Evolutionary conservation across 768 basidiomycete genomes (phyloP), one percentile per base, ranked within the genome.

Genomic region (Clitopilus hobsonii): DNA sequence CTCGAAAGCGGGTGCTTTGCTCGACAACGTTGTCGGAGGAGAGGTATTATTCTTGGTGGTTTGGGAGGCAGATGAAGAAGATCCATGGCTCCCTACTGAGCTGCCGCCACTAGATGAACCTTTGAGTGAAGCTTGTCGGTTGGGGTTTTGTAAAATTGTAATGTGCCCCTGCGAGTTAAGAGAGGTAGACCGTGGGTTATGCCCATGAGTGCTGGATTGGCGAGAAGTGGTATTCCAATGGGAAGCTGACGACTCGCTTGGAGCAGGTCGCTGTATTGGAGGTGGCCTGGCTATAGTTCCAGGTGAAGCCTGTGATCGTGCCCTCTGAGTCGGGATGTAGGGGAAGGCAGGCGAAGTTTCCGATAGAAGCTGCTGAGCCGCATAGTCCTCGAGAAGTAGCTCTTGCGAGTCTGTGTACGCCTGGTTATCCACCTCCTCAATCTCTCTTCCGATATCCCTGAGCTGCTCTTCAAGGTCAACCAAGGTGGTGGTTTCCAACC

Each of bases 381-480:
- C 56, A 24, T 32, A 28, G 30, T 58, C 60, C 3, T 68, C 66
- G 24, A 55, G 22, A 10, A 54, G 27, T 8, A 55, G 28, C 45
- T 65, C 59, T 14, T 57, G 50, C 38, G 49, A 51, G 25, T 55
- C 58, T 23, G 54, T 50, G 23, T 61, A 51, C 6, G 71, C 70
- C 36, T 75, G 70, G 52, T 60, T 59, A 55, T 75, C 73, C 7
- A 69, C 67, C 29, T 65, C 65, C 63, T 85, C 83, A 20, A 89
- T 79, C 67, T 91, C 85, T 23, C 71, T 71, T 60, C 81, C 78
- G 50, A 89, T 69, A 38, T 79, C 79, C 56, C 72, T 72, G 49
- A 92, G 72, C 65, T 85, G 82, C 49, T 80, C 78, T 68, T 90
- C 89, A 38, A 93, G 74, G 56, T 88, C 88, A 1, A 77, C 77